These are phyloP conservation scores for Boletus bicolor DNA, from an alignment of 768 basidiomycete genomes.

Conservation along the genomic window DNA sequence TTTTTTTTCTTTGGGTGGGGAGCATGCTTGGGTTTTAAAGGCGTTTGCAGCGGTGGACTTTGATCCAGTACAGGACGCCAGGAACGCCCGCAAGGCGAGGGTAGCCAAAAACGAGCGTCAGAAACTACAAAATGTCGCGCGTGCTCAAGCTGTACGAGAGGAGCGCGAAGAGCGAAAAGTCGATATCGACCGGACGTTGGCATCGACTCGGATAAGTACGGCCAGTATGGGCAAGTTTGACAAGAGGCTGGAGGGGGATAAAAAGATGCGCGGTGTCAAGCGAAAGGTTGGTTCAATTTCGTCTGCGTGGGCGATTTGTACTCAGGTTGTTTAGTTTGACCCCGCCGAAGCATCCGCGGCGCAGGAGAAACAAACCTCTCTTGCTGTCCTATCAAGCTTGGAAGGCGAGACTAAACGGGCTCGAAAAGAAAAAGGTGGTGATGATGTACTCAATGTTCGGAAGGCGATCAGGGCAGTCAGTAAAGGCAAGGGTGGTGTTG, in stretches of 20 bases:
- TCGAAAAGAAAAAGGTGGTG: slow-evolving; percentile 41
- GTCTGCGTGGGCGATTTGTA: not conserved
- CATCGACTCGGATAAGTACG: slow-evolving; percentile 76
- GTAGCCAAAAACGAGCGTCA: slow-evolving; percentile 85
- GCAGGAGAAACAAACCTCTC: slow-evolving; percentile 67
- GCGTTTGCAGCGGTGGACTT: slow-evolving; percentile 59
- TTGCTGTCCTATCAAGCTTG: slow-evolving; percentile 75
- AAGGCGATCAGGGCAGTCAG: slow-evolving; percentile 83
- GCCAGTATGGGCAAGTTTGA: slow-evolving; percentile 97
- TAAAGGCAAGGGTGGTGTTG: slow-evolving; percentile 61
- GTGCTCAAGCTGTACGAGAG: slow-evolving; percentile 40
- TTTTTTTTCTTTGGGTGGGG: not conserved
- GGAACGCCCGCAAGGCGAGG: slow-evolving; percentile 75
- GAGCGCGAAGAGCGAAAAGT: slow-evolving; percentile 55
- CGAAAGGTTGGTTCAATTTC: slow-evolving; percentile 64
- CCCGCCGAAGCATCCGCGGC: slow-evolving; percentile 65
- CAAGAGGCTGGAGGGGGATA: slow-evolving; percentile 85
- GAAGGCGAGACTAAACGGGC: slow-evolving; percentile 63
- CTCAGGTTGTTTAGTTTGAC: slow-evolving; percentile 62
- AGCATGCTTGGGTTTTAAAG: not conserved
- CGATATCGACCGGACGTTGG: slow-evolving; percentile 74
- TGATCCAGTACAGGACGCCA: slow-evolving; percentile 75
- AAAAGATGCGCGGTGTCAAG: slow-evolving; percentile 83
- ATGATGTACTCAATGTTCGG: slow-evolving; percentile 74
- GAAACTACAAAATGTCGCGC: slow-evolving; percentile 65